Evolutionary conservation across 2,329 filamentous ascomycete species (phyloP).

Genomic region (Aureobasidium sp.): DNA sequence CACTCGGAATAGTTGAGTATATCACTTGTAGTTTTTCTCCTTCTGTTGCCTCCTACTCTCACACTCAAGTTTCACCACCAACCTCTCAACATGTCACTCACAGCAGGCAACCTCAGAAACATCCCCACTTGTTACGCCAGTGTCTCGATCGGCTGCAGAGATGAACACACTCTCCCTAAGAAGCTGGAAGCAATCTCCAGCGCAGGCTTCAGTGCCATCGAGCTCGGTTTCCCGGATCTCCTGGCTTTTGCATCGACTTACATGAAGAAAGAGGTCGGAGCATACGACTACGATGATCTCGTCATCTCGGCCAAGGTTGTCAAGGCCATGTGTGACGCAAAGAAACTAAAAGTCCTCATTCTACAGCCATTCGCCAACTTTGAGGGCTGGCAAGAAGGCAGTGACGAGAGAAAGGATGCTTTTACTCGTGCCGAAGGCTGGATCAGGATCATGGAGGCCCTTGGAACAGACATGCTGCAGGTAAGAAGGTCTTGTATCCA

Average conservation of each 20-base stretch:
- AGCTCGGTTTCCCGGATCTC: slow-evolving; percentile 68
- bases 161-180: slow-evolving; percentile 46
- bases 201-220: slow-evolving; percentile 60
- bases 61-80: neutral
- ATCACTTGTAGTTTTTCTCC: neutral
- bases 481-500: slow-evolving; percentile 31
- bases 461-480: slow-evolving; percentile 63
- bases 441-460: slow-evolving; percentile 62
- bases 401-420: slow-evolving; percentile 51
- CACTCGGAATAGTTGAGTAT: neutral
- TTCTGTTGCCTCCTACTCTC: neutral
- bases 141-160: slow-evolving; percentile 45
- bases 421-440: slow-evolving; percentile 57
- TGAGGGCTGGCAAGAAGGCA: slow-evolving; percentile 60
- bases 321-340: slow-evolving; percentile 44
- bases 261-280: slow-evolving; percentile 40
- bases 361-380: slow-evolving; percentile 71
- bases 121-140: slow-evolving; percentile 49
- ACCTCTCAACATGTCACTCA: slow-evolving; percentile 26
- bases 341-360: slow-evolving; percentile 56
- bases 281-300: slow-evolving; percentile 53
- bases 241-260: slow-evolving; percentile 49
- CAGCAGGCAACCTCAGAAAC: slow-evolving; percentile 27
- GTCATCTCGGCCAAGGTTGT: slow-evolving; percentile 48
- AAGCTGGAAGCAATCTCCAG: slow-evolving; percentile 56